These are phyloP conservation scores for Neofusicoccum sp. DNA, from an alignment of 2,329 filamentous ascomycete species.

Conservation along the genomic window DNA sequence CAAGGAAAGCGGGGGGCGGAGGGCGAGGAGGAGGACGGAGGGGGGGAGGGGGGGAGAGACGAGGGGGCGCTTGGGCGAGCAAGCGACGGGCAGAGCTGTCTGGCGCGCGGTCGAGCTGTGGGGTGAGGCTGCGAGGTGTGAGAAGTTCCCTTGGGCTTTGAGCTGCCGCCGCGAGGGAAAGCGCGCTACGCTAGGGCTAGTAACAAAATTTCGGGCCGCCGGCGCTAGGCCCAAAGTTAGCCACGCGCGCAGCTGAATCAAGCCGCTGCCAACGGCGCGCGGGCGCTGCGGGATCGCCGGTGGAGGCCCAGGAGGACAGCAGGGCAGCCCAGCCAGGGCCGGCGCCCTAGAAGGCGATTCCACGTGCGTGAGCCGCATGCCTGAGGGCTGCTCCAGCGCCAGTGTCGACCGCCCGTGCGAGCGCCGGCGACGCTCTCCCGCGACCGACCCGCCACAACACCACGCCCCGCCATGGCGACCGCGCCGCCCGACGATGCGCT, in stretches of 20 bases:
- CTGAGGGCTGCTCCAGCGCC: conserved; percentile 16
- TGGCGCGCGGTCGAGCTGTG: conserved; percentile 21
- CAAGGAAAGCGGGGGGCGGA: conserved; percentile 31
- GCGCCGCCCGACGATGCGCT: not conserved
- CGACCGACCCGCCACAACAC: not conserved
- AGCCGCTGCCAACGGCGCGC: conserved; percentile 15
- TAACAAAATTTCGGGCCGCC: conserved; percentile 13
- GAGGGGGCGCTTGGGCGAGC: conserved; percentile 14
- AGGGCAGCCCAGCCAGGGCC: conserved; percentile 14
- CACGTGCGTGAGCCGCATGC: conserved; percentile 19
- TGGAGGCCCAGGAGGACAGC: conserved; percentile 1
- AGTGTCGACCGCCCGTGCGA: not conserved
- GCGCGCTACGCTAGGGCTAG: conserved; percentile 14
- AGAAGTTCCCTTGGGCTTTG: conserved; percentile 16
- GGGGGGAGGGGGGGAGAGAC: conserved; percentile 26
- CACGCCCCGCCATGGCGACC: conserved; percentile 1
- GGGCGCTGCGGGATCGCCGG: conserved; percentile 14
- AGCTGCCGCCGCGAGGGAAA: conserved; percentile 13
- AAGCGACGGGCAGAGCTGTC: conserved; percentile 21
- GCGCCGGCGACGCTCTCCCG: not conserved
- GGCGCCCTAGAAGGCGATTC: not conserved
- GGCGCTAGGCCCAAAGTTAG: conserved; percentile 2
- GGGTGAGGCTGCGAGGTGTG: conserved; percentile 20
- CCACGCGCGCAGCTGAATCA: conserved; percentile 1
- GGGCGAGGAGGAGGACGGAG: conserved; percentile 36